Evolutionary conservation across 441 rosid genomes (phyloP).

Genomic region (Brassica hybrid): DNA sequence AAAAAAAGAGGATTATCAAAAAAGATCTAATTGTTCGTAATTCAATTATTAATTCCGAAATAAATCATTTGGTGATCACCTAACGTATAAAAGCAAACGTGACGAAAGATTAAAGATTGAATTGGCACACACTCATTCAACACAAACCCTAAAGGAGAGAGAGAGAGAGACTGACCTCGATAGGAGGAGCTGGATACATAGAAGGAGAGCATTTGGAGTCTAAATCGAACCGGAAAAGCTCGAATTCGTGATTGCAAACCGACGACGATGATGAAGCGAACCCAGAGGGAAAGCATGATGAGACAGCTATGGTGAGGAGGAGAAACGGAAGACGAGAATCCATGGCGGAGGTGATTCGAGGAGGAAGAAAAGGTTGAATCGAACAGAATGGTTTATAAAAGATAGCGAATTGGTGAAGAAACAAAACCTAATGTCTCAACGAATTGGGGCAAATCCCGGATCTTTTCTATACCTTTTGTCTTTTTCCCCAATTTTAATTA

Average conservation of each 20-base stretch:
- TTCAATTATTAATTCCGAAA: background rate
- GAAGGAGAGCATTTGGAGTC: constrained; percentile 64
- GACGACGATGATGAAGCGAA: constrained; percentile 38
- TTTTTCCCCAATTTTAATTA: background rate
- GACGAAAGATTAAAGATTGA: background rate
- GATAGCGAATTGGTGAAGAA: background rate
- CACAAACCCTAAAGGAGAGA: background rate
- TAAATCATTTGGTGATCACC: too few relatives aligned
- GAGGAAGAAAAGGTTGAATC: background rate
- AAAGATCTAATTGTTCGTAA: background rate
- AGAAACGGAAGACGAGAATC: background rate
- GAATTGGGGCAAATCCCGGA: background rate
- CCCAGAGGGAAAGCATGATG: constrained; percentile 25
- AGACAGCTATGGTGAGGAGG: background rate
- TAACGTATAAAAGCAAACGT: background rate
- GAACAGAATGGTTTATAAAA: background rate
- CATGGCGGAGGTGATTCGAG: background rate
- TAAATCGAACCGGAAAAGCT: constrained; percentile 49
- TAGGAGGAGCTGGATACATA: constrained; percentile 65
- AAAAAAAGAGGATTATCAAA: background rate
- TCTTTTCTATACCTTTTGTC: background rate
- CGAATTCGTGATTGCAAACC: constrained; percentile 52
- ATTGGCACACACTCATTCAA: background rate
- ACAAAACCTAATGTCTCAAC: background rate
- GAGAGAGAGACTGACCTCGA: constrained; percentile 42